These are phyloP conservation scores for Fusarium equiseti DNA, from an alignment of 2,329 filamentous ascomycete genomes.

Conservation along the genomic window DNA sequence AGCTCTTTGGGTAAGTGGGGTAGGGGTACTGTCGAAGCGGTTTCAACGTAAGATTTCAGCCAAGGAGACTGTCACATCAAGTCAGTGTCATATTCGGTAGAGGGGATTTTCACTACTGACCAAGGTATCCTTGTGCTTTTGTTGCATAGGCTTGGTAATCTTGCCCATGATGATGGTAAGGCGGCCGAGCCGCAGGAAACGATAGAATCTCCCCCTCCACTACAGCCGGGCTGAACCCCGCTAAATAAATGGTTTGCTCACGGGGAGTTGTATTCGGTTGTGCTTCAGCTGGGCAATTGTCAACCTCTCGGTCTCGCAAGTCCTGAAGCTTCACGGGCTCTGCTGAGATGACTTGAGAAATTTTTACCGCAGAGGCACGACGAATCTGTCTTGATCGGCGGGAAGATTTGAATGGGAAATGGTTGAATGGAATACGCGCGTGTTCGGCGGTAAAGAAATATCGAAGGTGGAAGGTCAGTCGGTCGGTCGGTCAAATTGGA, in stretches of 20 bases:
- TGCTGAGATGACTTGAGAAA: constrained; percentile 4
- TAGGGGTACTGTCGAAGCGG: constrained; percentile 75
- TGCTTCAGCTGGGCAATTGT: constrained; percentile 44
- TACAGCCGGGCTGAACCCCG: constrained; percentile 56
- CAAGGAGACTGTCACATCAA: constrained; percentile 77
- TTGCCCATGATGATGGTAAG: constrained; percentile 72
- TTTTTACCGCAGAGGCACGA: constrained; percentile 4
- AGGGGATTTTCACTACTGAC: constrained; percentile 56
- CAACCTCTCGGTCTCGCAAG: constrained; percentile 16
- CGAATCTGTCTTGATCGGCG: neutral
- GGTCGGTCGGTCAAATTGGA: constrained; percentile 40
- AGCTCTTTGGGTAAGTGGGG: constrained; percentile 83
- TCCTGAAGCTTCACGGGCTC: constrained; percentile 22
- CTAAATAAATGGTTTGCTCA: constrained; percentile 55
- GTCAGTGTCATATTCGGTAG: constrained; percentile 45
- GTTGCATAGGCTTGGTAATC: constrained; percentile 75
- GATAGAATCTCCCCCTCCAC: constrained; percentile 69
- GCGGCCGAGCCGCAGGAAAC: constrained; percentile 69
- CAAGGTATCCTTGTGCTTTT: constrained; percentile 75
- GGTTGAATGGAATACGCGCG: constrained; percentile 10
- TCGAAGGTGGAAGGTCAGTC: constrained; percentile 15
- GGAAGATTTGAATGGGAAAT: constrained; percentile 1
- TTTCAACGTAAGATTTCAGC: constrained; percentile 82
- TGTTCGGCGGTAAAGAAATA: constrained; percentile 28
- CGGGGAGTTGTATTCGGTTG: constrained; percentile 50